phyloP scores from a whole-genome alignment of 805 yeast genomes.

The Hanseniaspora occidentalis region DNA sequence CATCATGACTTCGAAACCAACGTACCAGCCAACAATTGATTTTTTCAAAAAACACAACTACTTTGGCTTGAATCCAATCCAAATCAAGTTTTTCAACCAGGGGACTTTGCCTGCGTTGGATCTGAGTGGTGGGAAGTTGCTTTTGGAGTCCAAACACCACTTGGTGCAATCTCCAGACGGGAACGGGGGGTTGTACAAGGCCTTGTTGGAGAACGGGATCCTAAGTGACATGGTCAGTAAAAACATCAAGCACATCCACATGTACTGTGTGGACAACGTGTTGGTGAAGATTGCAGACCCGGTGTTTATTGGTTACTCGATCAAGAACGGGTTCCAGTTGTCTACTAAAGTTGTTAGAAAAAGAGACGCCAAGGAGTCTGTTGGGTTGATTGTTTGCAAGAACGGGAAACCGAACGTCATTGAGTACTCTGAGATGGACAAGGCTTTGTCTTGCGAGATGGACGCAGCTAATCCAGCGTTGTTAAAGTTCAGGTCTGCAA shows the following conservation, averaged over 20 bases:
- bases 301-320: constrained; percentile 68
- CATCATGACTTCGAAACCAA: constrained; percentile 90
- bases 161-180: constrained; percentile 93
- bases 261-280: constrained; percentile 94
- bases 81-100: constrained; percentile 78
- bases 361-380: constrained; percentile 75
- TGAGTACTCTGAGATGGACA: constrained; percentile 84
- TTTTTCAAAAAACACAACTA: constrained; percentile 50
- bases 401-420: constrained; percentile 69
- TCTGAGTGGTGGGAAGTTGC: constrained; percentile 53
- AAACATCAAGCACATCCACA: constrained; percentile 81
- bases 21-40: constrained; percentile 58
- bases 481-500: constrained; percentile 80
- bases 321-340: constrained; percentile 48
- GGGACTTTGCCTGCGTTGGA: constrained; percentile 89
- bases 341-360: constrained; percentile 95
- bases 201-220: constrained; percentile 51
- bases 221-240: constrained; percentile 52
- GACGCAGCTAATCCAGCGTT: constrained; percentile 42
- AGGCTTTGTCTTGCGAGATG: constrained; percentile 53
- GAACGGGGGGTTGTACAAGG: constrained; percentile 91
- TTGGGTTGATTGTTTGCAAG: constrained; percentile 79
- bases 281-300: constrained; percentile 93
- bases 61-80: constrained; percentile 55
- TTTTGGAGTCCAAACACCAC: constrained; percentile 35